A percentile compares a stretch with the other conserved stretches of the same genome.
These are phyloP conservation scores for Brassica nigra DNA, from an alignment of 345 rosid genomes.

Conservation along the genomic window DNA sequence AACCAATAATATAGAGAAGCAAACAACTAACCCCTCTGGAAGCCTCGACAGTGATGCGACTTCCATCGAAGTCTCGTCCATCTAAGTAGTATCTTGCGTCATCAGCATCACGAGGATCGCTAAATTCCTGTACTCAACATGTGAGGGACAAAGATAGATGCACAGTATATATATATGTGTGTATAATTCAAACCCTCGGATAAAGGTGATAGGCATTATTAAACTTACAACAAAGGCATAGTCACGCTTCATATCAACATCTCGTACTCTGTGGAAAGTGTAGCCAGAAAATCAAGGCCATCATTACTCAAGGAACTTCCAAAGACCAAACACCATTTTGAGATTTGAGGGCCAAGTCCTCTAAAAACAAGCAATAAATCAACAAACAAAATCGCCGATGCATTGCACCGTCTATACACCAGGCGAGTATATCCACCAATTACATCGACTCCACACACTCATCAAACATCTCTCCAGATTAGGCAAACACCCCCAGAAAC, in stretches of 20 bases:
- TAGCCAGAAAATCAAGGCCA: constrained; percentile 99
- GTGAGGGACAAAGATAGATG: constrained; percentile 4
- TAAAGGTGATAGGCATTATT: not conserved
- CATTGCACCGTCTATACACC: constrained; percentile 40
- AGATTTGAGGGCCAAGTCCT: constrained; percentile 72
- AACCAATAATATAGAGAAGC: not conserved
- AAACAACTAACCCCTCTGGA: constrained; percentile 70
- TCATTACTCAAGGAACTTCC: constrained; percentile 90
- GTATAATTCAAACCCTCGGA: not conserved
- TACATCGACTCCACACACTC: constrained; percentile 89
- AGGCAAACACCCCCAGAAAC: constrained; percentile 85
- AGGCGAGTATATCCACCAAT: constrained; percentile 43
- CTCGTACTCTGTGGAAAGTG: constrained; percentile 95
- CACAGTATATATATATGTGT: not conserved
- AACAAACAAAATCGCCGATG: constrained; percentile 46
- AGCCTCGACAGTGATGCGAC: constrained; percentile 87
- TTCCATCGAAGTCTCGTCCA: constrained; percentile 83
- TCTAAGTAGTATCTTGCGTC: constrained; percentile 83
- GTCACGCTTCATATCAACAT: constrained; percentile 99
- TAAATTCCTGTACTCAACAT: constrained; percentile 71
- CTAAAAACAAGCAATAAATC: constrained; percentile 66
- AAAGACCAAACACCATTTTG: constrained; percentile 48
- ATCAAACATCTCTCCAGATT: constrained; percentile 96
- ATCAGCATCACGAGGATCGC: constrained; percentile 94
- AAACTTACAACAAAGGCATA: constrained; percentile 92